Conservation (phyloP, 2,329 filamentous ascomycete species). For the Microascus cirrosus region DNA sequence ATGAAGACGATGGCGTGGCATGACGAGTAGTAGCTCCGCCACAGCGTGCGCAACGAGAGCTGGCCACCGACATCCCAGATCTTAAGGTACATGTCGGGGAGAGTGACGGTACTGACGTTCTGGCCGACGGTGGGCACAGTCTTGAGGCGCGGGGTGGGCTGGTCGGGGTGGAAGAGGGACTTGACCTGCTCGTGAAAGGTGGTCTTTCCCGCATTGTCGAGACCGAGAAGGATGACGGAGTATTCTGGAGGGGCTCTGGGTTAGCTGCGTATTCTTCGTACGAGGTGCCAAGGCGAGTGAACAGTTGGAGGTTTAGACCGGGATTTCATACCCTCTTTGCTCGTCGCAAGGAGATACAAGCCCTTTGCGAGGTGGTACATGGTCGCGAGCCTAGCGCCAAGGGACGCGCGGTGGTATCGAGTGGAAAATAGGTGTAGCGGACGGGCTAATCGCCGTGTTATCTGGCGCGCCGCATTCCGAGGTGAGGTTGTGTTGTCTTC, state of each 20-base stretch:
- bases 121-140: slow-evolving; percentile 96
- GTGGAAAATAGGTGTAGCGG: background rate
- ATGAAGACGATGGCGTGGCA: slow-evolving; percentile 98
- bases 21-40: slow-evolving; percentile 90
- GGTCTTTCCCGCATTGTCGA: slow-evolving; percentile 97
- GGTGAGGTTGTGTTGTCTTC: background rate
- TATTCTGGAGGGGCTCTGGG: slow-evolving; percentile 53
- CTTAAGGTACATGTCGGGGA: slow-evolving; percentile 94
- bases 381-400: background rate
- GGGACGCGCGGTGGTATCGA: background rate
- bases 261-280: slow-evolving; percentile 3
- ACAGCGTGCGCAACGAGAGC: slow-evolving; percentile 75
- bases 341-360: slow-evolving; percentile 88
- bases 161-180: slow-evolving; percentile 61
- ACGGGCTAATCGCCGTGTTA: background rate
- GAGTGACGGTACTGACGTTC: slow-evolving; percentile 83
- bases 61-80: slow-evolving; percentile 98
- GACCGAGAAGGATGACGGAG: slow-evolving; percentile 89
- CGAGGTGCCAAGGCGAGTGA: background rate
- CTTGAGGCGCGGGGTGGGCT: slow-evolving; percentile 57
- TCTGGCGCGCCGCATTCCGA: background rate
- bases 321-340: slow-evolving; percentile 68
- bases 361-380: slow-evolving; percentile 98
- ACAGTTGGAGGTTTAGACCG: background rate
- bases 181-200: slow-evolving; percentile 97